These are phyloP conservation scores for Pichia eremophila DNA, from an alignment of 805 yeast genomes.

Conservation along the genomic window DNA sequence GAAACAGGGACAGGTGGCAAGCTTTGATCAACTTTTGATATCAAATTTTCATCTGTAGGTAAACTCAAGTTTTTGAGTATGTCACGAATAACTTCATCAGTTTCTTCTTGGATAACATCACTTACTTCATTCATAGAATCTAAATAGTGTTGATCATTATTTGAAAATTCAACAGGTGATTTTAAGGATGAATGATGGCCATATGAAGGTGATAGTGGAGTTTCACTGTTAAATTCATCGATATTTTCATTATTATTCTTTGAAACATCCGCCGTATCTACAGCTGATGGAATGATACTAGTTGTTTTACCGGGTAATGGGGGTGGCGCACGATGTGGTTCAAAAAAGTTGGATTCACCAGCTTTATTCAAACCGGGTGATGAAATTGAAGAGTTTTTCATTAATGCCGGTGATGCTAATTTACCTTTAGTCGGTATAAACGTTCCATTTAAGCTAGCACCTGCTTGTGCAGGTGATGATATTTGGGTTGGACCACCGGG, in stretches of 20 bases:
- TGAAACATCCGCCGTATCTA: neutral
- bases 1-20: slow-evolving; percentile 6
- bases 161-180: slow-evolving; percentile 3
- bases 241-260: neutral
- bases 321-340: slow-evolving; percentile 9
- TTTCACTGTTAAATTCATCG: neutral
- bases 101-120: slow-evolving; percentile 2
- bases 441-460: neutral
- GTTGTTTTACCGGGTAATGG: slow-evolving; percentile 4
- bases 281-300: neutral
- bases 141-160: neutral
- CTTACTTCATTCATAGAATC: neutral
- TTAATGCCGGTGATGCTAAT: neutral
- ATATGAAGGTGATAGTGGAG: neutral
- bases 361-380: neutral
- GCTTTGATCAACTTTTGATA: slow-evolving; percentile 2
- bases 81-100: slow-evolving; percentile 2
- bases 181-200: neutral
- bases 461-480: slow-evolving; percentile 11
- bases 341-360: neutral
- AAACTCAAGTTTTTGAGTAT: neutral
- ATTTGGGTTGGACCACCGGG: slow-evolving; percentile 14
- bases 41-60: neutral
- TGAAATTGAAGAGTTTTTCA: neutral
- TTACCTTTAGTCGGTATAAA: neutral